These are phyloP conservation scores for Phytophthora litchii DNA, from an alignment of 352 stramenopile species.

Conservation along the genomic window DNA sequence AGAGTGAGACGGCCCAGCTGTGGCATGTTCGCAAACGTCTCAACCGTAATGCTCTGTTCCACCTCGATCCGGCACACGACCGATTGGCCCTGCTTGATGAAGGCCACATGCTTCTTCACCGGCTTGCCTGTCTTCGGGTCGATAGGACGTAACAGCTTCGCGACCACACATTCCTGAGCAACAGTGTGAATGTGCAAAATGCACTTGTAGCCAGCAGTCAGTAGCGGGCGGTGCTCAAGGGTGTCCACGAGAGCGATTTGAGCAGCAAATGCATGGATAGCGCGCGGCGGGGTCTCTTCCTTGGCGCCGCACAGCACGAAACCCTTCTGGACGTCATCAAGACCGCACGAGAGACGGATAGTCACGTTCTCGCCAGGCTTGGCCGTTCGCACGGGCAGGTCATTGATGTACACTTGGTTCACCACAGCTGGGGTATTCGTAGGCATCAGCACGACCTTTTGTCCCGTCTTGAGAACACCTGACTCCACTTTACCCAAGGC, in stretches of 20 bases:
- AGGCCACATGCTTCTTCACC: conserved; percentile 93
- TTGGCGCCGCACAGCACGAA: conserved; percentile 93
- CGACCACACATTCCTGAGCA: conserved; percentile 95
- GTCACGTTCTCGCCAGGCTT: conserved; percentile 98
- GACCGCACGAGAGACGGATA: conserved; percentile 92
- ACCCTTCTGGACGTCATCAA: conserved; percentile 89
- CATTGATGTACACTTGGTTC: conserved; percentile 92
- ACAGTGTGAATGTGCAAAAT: conserved; percentile 98
- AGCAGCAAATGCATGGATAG: conserved; percentile 86
- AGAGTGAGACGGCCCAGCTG: conserved; percentile 98
- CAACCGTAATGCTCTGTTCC: conserved; percentile 93
- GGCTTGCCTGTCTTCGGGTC: conserved; percentile 91
- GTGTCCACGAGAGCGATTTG: conserved; percentile 97
- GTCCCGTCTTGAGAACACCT: conserved; percentile 91
- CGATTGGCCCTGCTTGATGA: conserved; percentile 95
- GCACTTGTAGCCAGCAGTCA: conserved; percentile 97
- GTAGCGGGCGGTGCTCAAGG: conserved; percentile 95
- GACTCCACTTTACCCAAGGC: conserved; percentile 98
- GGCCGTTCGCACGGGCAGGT: conserved; percentile 92
- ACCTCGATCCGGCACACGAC: conserved; percentile 95
- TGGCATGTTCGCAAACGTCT: conserved; percentile 94
- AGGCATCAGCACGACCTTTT: conserved; percentile 96
- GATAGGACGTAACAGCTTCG: conserved; percentile 90
- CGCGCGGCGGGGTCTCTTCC: conserved; percentile 52
- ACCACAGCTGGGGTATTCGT: conserved; percentile 73